Base-by-base conservation (phyloP, 345 rosid genomes). In the Eucalyptus caleyi region DNA sequence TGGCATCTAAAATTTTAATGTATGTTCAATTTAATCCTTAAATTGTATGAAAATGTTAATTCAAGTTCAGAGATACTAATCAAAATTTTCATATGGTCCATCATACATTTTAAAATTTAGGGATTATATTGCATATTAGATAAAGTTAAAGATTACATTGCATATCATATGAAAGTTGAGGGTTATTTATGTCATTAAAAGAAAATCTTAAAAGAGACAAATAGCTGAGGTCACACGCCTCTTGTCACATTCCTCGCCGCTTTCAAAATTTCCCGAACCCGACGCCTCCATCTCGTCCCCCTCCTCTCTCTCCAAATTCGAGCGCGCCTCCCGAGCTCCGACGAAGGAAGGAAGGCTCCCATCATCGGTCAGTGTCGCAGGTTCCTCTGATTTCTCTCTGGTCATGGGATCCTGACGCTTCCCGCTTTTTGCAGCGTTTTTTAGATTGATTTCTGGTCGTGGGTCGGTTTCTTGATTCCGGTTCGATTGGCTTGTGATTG, bases 1-100 rank as follows among this genome's bases (percentile, higher is more conserved):
- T 56, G 6, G 3, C 1, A 1, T 24, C 0, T 56, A 0, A 56
- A 56, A 9, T 24, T 56, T 56, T 23, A 56, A 9, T 23, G 21
- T 56, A 56, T 24, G 5, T 56, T 56, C 3, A 56, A 56, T 56
- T 56, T 9, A 56, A 24, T 56, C 62, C 1, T 24, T 56, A 56
- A 56, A 56, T 1, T 23, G 62, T 23, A 56, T 23, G 13, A 56
- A 56, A 56, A 56, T 9, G 3, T 56, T 56, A 53, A 53, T 53
- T 53, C 59, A 53, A 53, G 4, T 53, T 19, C 0, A 53, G 10
- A 53, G 13, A 23, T 0, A 9, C 1, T 56, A 23, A 4, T 56
- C 2, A 56, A 9, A 0, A 4, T 21, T 9, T 56, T 56, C 1
- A 23, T 24, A 56, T 56, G 2, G 0, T 24, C 2, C 5, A 44